Base-by-base conservation (phyloP, 768 basidiomycete species). In the Phanerodontia chrysosporium region DNA sequence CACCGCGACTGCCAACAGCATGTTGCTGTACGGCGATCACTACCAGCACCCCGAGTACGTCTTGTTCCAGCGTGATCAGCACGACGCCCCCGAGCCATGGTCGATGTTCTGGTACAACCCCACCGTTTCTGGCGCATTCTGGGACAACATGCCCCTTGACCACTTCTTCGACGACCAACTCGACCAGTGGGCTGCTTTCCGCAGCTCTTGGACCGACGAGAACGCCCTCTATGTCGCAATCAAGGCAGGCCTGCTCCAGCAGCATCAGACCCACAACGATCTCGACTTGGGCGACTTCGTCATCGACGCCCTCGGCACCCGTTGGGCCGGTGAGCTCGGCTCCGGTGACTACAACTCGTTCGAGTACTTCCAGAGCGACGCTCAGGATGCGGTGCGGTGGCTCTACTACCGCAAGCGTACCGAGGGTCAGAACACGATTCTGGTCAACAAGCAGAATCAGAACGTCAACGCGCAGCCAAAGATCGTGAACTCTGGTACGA, bases 241-340 rank as follows among this genome's bases (percentile, higher is more conserved):
- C 73, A 98, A 98, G 76, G 90, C 89, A 2, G 93, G 96, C 29
- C 81, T 76, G 55, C 78, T 86, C 62, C 82, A 85, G 65, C 83
- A 84, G 24, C 95, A 95, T 71, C 94, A 98, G 76, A 95, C 93
- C 0, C 95, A 97, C 73, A 93, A 93, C 66, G 94, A 98, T 69
- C 82, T 98, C 60, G 97, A 99, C 69, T 83, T 80, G 52, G 97
- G 97, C 62, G 93, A 95, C 74, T 99, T 98, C 66, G 95, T 98
- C 42, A 72, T 98, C 30, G 97, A 99, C 70, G 95, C 94, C 12
- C 77, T 96, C 66, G 95, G 96, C 55, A 83, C 86, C 27, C 90
- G 95, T 49, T 99, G 92, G 92, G 91, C 91, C 51, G 96, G 97
- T 59, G 96, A 98, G 67, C 83, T 94, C 48, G 96, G 97, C 4